Conservation (phyloP, 2,329 filamentous ascomycete genomes). For the Hypoxylon sp. region DNA sequence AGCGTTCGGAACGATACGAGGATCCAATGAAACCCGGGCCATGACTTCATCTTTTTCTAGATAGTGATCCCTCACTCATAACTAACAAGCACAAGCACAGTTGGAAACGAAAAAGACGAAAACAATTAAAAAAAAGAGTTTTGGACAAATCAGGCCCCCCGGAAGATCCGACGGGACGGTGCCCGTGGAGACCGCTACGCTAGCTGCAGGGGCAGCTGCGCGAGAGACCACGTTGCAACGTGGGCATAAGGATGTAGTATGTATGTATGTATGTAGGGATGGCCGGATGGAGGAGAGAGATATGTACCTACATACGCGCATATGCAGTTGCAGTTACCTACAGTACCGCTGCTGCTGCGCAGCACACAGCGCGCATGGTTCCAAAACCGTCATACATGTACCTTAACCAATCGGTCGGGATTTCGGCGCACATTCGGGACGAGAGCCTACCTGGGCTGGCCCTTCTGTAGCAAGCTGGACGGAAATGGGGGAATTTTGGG, state of each 20-base stretch:
- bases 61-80: not conserved
- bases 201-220: constrained; percentile 41
- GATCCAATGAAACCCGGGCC: not conserved
- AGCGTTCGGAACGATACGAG: constrained; percentile 1
- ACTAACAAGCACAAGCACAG: not conserved
- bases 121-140: not conserved
- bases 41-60: not conserved
- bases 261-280: not conserved
- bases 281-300: not conserved
- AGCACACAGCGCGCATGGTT: constrained; percentile 33
- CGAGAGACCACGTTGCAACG: constrained; percentile 44
- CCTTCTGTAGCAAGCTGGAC: constrained; percentile 5
- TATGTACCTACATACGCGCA: constrained; percentile 10
- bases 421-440: constrained; percentile 36
- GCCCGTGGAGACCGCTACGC: constrained; percentile 28
- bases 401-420: constrained; percentile 43
- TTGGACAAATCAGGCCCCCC: not conserved
- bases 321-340: constrained; percentile 28
- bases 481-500: constrained; percentile 8
- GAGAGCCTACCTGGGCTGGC: constrained; percentile 5
- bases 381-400: constrained; percentile 19
- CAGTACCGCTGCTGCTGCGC: constrained; percentile 1
- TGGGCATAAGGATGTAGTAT: constrained; percentile 23
- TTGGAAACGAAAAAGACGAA: not conserved
- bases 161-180: constrained; percentile 33